Conservation (phyloP, 495 filamentous ascomycete genomes). For the Staphylotrichum longicolle region DNA sequence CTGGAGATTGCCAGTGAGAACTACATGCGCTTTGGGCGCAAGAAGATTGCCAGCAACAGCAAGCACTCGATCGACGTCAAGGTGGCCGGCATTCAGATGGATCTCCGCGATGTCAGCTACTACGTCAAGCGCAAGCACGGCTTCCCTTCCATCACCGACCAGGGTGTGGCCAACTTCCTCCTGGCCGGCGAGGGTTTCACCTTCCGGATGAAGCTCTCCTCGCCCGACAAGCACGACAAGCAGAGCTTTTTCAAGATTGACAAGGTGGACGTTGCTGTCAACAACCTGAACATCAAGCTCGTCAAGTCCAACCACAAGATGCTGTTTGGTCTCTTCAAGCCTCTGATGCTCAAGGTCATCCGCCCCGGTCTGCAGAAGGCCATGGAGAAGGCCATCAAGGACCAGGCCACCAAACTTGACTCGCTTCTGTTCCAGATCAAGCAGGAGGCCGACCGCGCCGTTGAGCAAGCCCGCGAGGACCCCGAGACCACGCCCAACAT, state of each 20-base stretch:
- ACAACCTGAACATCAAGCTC: slow-evolving; percentile 83
- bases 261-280: slow-evolving; percentile 78
- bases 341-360: slow-evolving; percentile 77
- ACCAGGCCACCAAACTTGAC: slow-evolving; percentile 71
- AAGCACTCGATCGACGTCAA: slow-evolving; percentile 81
- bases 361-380: slow-evolving; percentile 82
- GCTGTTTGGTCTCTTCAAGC: slow-evolving; percentile 85
- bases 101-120: slow-evolving; percentile 85
- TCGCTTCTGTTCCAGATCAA: slow-evolving; percentile 70
- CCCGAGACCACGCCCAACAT: slow-evolving; percentile 80
- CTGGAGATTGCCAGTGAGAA: slow-evolving; percentile 89
- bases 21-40: slow-evolving; percentile 93
- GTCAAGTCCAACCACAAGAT: slow-evolving; percentile 93
- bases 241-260: slow-evolving; percentile 92
- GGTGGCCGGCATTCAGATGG: slow-evolving; percentile 86
- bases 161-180: slow-evolving; percentile 85
- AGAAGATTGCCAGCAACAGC: slow-evolving; percentile 67
- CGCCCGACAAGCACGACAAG: slow-evolving; percentile 69
- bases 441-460: slow-evolving; percentile 72
- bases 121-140: slow-evolving; percentile 95
- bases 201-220: slow-evolving; percentile 89
- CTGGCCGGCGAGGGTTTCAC: slow-evolving; percentile 83
- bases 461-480: slow-evolving; percentile 62
- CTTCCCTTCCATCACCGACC: slow-evolving; percentile 87
- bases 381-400: slow-evolving; percentile 80